phyloP scores from a whole-genome alignment of 805 yeast species.

The Jamesozyma hellenica region DNA sequence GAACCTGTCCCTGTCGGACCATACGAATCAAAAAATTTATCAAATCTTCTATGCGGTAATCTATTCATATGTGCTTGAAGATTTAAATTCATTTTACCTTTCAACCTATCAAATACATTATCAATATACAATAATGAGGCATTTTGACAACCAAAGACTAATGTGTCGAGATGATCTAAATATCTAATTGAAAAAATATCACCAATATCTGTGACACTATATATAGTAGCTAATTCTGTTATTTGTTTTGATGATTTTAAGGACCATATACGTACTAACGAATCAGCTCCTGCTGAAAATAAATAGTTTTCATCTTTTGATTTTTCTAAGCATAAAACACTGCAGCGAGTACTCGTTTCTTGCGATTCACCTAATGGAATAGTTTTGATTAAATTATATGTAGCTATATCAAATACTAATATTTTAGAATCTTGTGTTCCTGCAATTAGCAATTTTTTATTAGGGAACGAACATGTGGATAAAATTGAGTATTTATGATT shows the following conservation, averaged over 20 bases:
- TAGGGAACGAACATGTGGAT: conserved; percentile 56
- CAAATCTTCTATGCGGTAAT: conserved; percentile 59
- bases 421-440: conserved; percentile 86
- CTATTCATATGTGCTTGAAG: conserved; percentile 25
- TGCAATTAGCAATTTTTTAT: conserved; percentile 54
- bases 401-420: conserved; percentile 54
- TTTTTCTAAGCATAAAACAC: conserved; percentile 57
- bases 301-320: conserved; percentile 46
- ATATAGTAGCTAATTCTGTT: conserved; percentile 56
- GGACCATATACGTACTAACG: conserved; percentile 80
- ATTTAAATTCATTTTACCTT: conserved; percentile 6
- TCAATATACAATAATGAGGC: conserved; percentile 75
- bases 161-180: conserved; percentile 45
- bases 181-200: conserved; percentile 82
- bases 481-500: conserved; percentile 60
- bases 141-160: conserved; percentile 86
- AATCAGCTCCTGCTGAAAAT: conserved; percentile 85
- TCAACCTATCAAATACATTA: conserved; percentile 18
- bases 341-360: conserved; percentile 24
- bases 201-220: conserved; percentile 81
- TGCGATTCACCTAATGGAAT: conserved; percentile 38
- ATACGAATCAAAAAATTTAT: conserved; percentile 79
- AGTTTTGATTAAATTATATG: conserved; percentile 43
- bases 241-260: conserved; percentile 27
- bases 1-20: conserved; percentile 62